A percentile compares a stretch with the other conserved stretches of the same genome.
These are phyloP conservation scores for Picochlorum sp. DNA, from an alignment of 139 green algal species.

Conservation along the genomic window DNA sequence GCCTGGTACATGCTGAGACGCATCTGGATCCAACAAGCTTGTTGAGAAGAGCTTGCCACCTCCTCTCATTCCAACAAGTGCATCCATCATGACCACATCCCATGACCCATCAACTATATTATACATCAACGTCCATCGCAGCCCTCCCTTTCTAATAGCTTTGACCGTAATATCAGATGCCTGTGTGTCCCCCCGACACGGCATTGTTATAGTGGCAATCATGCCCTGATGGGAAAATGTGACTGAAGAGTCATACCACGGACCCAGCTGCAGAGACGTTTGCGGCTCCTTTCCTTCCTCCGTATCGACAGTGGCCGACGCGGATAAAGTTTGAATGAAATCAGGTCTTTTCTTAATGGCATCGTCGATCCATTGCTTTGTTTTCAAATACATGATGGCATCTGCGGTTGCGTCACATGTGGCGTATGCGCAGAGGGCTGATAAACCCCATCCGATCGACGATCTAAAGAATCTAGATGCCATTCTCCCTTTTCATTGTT, in stretches of 20 bases:
- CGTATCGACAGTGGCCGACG: neutral
- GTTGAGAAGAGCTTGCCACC: constrained; percentile 2
- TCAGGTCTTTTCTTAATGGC: no score
- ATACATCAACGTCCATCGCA: neutral
- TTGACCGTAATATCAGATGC: constrained; percentile 13
- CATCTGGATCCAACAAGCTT: neutral
- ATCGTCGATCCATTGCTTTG: no score
- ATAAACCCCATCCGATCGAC: neutral
- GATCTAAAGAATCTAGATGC: neutral
- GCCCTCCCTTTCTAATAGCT: constrained; percentile 4
- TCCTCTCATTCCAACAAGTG: constrained; percentile 1
- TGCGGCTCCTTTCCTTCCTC: neutral
- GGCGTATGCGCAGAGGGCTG: neutral
- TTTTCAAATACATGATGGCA: neutral
- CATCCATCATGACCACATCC: constrained; percentile 13
- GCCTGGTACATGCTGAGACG: no score
- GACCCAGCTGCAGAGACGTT: neutral
- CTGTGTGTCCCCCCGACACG: neutral
- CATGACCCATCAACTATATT: constrained; percentile 7
- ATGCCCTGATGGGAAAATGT: neutral
- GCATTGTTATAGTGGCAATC: constrained; percentile 3
- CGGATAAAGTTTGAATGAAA: no score
- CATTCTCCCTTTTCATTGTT: no score
- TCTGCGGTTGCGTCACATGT: constrained; percentile 2
- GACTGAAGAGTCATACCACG: constrained; percentile 11